Evolutionary conservation across 2,329 filamentous ascomycete genomes (phyloP).

Genomic region (Colletotrichum sp.): DNA sequence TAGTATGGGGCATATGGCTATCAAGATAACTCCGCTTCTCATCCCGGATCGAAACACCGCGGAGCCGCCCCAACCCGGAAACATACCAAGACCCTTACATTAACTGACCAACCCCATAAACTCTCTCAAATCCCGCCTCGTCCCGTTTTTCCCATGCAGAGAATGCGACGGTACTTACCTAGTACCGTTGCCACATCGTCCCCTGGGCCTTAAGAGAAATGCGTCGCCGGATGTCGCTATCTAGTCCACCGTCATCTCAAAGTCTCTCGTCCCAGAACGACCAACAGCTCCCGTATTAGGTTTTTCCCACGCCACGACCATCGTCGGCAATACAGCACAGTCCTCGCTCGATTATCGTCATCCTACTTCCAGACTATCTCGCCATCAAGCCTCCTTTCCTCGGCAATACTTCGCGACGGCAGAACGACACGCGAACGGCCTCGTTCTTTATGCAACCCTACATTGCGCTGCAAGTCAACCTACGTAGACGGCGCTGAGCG

Average conservation of each 20-base stretch:
- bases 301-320: neutral
- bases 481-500: neutral
- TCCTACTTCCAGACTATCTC: neutral
- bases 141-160: neutral
- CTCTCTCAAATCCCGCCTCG: conserved; percentile 4
- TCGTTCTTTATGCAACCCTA: no score
- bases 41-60: neutral
- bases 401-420: neutral
- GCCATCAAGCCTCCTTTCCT: neutral
- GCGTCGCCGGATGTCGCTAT: neutral
- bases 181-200: neutral
- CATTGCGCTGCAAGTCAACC: neutral
- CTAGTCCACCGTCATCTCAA: neutral
- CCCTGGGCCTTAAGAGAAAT: neutral
- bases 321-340: neutral
- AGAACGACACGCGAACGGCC: neutral
- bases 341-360: neutral
- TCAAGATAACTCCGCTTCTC: neutral
- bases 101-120: neutral
- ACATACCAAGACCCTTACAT: conserved; percentile 3
- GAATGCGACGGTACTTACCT: neutral
- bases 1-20: neutral
- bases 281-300: neutral
- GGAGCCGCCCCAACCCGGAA: conserved; percentile 1
- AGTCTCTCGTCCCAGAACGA: neutral